Conservation (phyloP, 2,329 filamentous ascomycete genomes). For the Aspergillus japonicus region DNA sequence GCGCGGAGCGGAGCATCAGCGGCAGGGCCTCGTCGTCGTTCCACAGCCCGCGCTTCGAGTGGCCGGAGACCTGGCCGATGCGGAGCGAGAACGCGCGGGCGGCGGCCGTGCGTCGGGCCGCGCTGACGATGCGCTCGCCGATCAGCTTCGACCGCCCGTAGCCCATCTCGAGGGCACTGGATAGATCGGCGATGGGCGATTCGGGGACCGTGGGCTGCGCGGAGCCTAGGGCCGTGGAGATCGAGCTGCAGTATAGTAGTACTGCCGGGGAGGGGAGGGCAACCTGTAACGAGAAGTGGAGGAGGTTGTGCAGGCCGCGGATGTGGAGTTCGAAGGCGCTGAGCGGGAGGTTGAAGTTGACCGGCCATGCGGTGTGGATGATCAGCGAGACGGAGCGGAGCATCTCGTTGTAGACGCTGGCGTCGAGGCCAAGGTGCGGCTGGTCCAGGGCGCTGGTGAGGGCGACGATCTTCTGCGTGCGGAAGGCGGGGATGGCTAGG, state of each 20-base stretch:
- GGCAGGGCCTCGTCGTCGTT: constrained; percentile 36
- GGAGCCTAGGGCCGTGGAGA: constrained; percentile 40
- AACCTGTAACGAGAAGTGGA: constrained; percentile 46
- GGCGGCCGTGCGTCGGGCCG: constrained; percentile 21
- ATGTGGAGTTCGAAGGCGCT: constrained; percentile 50
- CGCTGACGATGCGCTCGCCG: constrained; percentile 32
- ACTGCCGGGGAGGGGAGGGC: constrained; percentile 30
- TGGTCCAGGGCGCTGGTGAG: constrained; percentile 42
- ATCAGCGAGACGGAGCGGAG: constrained; percentile 45
- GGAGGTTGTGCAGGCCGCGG: constrained; percentile 45
- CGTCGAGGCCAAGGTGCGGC: constrained; percentile 42
- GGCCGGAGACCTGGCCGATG: constrained; percentile 37
- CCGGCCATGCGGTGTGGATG: constrained; percentile 56
- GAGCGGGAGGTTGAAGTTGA: constrained; percentile 55
- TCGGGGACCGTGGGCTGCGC: constrained; percentile 13
- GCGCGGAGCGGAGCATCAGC: constrained; percentile 33
- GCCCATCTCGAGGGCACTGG: constrained; percentile 28
- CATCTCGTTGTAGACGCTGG: constrained; percentile 39
- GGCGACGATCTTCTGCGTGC: constrained; percentile 40
- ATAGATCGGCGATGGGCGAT: constrained; percentile 12
- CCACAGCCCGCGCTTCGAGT: constrained; percentile 35
- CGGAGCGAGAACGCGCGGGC: constrained; percentile 32
- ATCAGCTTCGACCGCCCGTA: constrained; percentile 36
- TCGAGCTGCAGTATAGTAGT: constrained; percentile 54
- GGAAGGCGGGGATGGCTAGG: constrained; percentile 23